Evolutionary conservation across 768 basidiomycete genomes (phyloP).

Genomic region (Xerocomellus dryophilus): DNA sequence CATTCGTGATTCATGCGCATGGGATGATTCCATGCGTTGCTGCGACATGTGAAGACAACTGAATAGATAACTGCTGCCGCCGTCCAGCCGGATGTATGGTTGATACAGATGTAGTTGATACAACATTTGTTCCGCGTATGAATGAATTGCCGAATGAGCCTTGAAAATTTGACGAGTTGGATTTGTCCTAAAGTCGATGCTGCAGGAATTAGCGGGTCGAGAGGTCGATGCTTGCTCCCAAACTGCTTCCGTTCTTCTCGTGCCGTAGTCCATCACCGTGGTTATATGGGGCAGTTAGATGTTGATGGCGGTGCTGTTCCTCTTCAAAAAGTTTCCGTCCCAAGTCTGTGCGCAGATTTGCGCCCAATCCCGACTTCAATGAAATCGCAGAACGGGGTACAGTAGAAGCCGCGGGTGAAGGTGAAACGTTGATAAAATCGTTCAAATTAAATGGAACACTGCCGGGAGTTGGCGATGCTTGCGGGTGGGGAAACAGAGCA

Average conservation of each 20-base stretch:
- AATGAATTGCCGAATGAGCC: conserved; percentile 22
- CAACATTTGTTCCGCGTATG: conserved; percentile 30
- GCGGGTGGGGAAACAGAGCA: conserved; percentile 24
- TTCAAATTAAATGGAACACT: conserved; percentile 55
- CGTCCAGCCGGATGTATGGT: conserved; percentile 27
- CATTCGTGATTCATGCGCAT: conserved; percentile 28
- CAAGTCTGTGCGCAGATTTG: conserved; percentile 58
- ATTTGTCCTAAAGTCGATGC: conserved; percentile 2
- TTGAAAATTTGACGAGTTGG: conserved; percentile 16
- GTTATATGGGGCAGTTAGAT: conserved; percentile 11
- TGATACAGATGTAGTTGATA: conserved; percentile 37
- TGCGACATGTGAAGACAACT: conserved; percentile 29
- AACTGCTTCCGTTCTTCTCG: conserved; percentile 24
- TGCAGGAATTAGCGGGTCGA: conserved; percentile 22
- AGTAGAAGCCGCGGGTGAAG: conserved; percentile 48
- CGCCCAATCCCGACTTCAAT: conserved; percentile 38
- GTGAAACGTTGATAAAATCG: conserved; percentile 73
- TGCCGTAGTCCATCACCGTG: conserved; percentile 25
- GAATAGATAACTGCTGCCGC: conserved; percentile 30
- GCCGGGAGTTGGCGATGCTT: conserved; percentile 37
- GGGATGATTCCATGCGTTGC: conserved; percentile 23
- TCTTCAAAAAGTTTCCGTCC: conserved; percentile 71
- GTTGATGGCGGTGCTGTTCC: conserved; percentile 51
- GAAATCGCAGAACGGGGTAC: conserved; percentile 32
- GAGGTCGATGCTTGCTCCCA: conserved; percentile 33